Percentiles rank a stretch among this genome's conserved stretches.
These are phyloP conservation scores for Trichoderma koningii DNA, from an alignment of 2,329 filamentous ascomycete species.

Conservation along the genomic window DNA sequence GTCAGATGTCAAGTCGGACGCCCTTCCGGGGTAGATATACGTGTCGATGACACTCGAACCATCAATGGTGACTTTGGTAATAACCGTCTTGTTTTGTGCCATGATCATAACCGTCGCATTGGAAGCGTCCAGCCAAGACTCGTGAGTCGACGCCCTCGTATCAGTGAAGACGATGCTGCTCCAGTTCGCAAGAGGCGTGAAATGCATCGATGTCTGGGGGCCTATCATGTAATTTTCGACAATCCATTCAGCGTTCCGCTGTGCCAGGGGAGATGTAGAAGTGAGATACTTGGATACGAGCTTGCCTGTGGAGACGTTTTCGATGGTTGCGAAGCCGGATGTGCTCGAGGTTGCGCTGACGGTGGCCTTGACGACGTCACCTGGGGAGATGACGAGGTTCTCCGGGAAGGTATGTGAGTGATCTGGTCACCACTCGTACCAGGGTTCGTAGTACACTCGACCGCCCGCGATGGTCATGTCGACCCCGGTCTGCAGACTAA, in stretches of 20 bases:
- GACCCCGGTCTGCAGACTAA: conserved; percentile 46
- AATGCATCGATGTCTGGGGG: neutral
- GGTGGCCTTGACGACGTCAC: conserved; percentile 10
- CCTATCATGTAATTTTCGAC: conserved; percentile 11
- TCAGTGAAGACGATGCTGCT: conserved; percentile 17
- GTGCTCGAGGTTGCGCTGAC: conserved; percentile 6
- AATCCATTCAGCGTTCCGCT: conserved; percentile 19
- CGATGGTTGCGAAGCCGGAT: conserved; percentile 9
- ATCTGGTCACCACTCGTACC: conserved; percentile 24
- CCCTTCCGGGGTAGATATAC: neutral
- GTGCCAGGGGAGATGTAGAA: neutral
- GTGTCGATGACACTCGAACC: conserved; percentile 17
- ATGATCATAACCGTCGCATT: conserved; percentile 10
- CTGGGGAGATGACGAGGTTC: neutral
- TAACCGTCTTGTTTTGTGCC: neutral
- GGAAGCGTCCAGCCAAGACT: neutral
- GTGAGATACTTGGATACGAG: conserved; percentile 16
- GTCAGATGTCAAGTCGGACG: too few species aligned
- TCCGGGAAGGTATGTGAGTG: neutral
- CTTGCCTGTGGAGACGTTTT: conserved; percentile 19
- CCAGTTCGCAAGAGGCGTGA: conserved; percentile 14
- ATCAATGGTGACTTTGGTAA: conserved; percentile 1
- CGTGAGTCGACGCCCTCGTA: neutral
- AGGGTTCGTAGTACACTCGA: conserved; percentile 12
- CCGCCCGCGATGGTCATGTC: conserved; percentile 28